phyloP scores from a whole-genome alignment of 2,329 filamentous ascomycete species.

The Pseudogymnoascus sp. region DNA sequence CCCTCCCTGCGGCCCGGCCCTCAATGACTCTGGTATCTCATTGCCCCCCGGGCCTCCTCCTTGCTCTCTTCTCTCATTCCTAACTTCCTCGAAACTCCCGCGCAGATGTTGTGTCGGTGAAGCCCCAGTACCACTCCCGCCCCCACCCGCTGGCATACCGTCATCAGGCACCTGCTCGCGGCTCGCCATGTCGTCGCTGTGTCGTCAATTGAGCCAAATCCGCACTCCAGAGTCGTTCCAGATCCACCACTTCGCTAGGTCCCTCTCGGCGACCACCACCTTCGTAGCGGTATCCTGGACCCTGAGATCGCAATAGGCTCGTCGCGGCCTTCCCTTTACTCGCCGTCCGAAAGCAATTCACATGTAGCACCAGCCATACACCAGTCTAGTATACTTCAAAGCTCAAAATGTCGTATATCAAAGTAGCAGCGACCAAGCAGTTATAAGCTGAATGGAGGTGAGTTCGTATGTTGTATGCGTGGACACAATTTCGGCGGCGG shows the following conservation, averaged over 20 bases:
- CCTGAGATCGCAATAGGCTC: background rate
- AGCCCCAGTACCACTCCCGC: background rate
- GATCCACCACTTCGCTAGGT: background rate
- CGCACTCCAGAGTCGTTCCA: background rate
- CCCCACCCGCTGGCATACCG: background rate
- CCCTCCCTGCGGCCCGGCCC: conserved; percentile 21
- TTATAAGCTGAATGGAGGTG: background rate
- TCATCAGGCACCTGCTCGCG: background rate
- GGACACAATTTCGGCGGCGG: background rate
- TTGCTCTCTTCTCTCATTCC: background rate
- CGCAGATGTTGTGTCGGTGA: background rate
- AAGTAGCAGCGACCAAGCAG: background rate
- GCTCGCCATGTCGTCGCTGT: background rate
- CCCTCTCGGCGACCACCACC: too few species aligned
- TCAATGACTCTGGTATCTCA: conserved; percentile 23
- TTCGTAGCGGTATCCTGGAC: background rate
- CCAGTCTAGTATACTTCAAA: background rate
- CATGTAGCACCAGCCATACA: background rate
- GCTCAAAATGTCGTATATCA: background rate
- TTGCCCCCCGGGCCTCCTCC: background rate
- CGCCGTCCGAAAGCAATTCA: background rate
- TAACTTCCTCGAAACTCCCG: background rate
- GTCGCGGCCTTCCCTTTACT: background rate
- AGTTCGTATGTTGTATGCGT: background rate
- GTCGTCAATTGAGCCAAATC: background rate